Base-by-base conservation (phyloP, 2,329 filamentous ascomycete genomes). In the Ascocoryne sarcoides region DNA sequence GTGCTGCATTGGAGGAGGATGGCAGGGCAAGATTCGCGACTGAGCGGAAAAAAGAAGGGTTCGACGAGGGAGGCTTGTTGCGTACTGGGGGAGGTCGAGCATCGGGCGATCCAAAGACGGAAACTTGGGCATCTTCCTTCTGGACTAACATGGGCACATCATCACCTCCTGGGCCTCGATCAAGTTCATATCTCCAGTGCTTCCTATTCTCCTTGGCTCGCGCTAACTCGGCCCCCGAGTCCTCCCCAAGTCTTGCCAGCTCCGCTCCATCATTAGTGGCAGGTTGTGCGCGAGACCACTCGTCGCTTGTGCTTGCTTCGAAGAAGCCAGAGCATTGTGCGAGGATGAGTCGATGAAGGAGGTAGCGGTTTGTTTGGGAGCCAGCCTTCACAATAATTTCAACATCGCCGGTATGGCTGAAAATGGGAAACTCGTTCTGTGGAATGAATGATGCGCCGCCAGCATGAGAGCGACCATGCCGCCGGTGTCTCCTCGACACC, bases 271-370 rank as follows among this genome's bases (percentile, higher is more conserved):
- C 40, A 33, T 23, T 32, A 20, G 4, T 36, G 10, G 21, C 26
- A 15, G 21, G 26, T 21, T 30, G 39, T 36, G 53, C 39, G 9
- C 56, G 52, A 39, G 79, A 78, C 85, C 86, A 93, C 59, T 89
- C 81, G 42, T 82, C 79, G 54, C 79, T 87, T 32, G 82, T 88
- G 58, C 79, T 85, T 17, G 84, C 83, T 62, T 94, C 86, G 60
- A 96, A 96, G 68, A 95, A 95, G 12, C 87, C 88, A 4, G 88
- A 95, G 57, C 84, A 94, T 62, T 93, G 84, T 21, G 84, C 81
- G 51, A 96, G 68, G 30, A 90, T 95, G 56, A 95, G 74, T 44
- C 81, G 75, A 65, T 96, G 90, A 42, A 96, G 71, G 34, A 95
- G 71, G 60, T 95, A 96, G 46, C 84, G 75, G 59, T 86, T 84